Base-by-base conservation (phyloP, 2,329 filamentous ascomycete genomes). In the Plenodomus tracheiphilus region DNA sequence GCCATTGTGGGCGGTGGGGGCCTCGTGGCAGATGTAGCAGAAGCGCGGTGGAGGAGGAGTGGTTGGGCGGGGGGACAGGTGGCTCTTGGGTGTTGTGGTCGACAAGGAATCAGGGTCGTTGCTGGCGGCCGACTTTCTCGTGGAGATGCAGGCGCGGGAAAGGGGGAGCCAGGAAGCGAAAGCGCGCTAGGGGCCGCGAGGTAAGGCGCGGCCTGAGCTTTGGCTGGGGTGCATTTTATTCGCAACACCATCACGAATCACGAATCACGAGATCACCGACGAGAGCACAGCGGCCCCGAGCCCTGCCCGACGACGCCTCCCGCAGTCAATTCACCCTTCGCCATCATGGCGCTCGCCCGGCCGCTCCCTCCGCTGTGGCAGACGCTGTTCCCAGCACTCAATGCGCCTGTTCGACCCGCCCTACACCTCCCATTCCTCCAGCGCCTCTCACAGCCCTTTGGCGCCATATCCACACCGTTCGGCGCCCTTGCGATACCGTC, bases 401-500 rank as follows among this genome's bases (percentile, higher is more conserved):
- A 73, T 64, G 70, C 70, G 54, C 65, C 73, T 46, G 64, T 75
- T 35, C 65, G 71, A n/a, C 74, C 74, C 25, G 59, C 70, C 49
- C 43, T 70, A 30, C 57, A 58, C 51, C 64, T 73, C 53, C 75
- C 76, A 19, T 65, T 77, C 39, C 70, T 77, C 28, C 74, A 73
- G 47, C 74, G 73, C 59, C 67, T 78, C 43, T 70, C 67, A 56
- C 69, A 73, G 81, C 61, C 72, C 79, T 49, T 80, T 78, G 57
- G 85, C 25, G 76, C 82, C 15, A 76, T 86, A 34, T 84, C 88
- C 41, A 78, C 92, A 43, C 86, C 88, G 5, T 81, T 73, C 44
- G 64, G 69, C 45, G 65, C 67, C 4, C 64, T 74, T 49, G 64
- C 64, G 15, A 56, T 71, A 39, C 69, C 92, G 39, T 85, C 88